Evolutionary conservation across 208 protist genomes (phyloP).

Genomic region (Wallacemonas sp.): DNA sequence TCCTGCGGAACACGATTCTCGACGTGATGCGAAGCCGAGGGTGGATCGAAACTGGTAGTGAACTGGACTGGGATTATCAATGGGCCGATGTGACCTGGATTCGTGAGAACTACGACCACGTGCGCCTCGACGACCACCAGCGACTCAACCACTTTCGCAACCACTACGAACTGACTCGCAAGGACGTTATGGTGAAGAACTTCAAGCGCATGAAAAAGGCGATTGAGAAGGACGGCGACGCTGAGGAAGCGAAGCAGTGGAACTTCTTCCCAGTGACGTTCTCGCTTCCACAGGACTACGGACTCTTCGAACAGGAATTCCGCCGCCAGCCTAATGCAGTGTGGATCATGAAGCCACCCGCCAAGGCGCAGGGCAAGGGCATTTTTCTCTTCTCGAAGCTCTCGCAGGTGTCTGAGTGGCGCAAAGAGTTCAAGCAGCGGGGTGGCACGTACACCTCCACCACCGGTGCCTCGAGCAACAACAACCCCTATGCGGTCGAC

Average conservation of each 20-base stretch:
- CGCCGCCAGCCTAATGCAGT: conserved; percentile 82
- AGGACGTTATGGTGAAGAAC: conserved; percentile 96
- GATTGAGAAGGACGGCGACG: conserved; percentile 82
- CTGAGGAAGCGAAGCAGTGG: conserved; percentile 83
- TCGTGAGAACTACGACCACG: conserved; percentile 89
- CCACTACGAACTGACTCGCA: conserved; percentile 96
- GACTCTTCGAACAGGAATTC: conserved; percentile 94
- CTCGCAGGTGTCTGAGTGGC: conserved; percentile 94
- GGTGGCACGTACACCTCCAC: conserved; percentile 12
- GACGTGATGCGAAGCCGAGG: conserved; percentile 91
- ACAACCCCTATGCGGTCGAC: conserved; percentile 36
- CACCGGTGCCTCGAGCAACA: not conserved
- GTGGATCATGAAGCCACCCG: conserved; percentile 98
- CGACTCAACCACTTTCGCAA: conserved; percentile 96
- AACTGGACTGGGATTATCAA: conserved; percentile 91
- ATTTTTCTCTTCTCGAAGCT: conserved; percentile 98
- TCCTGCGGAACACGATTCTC: conserved; percentile 88
- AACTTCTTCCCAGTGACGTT: conserved; percentile 96
- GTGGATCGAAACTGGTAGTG: conserved; percentile 92
- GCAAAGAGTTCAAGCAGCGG: conserved; percentile 78
- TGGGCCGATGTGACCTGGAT: conserved; percentile 94
- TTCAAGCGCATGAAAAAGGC: conserved; percentile 91
- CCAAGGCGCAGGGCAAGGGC: conserved; percentile 95
- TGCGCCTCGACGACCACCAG: conserved; percentile 85
- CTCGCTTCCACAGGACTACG: conserved; percentile 94